Evolutionary conservation across 345 rosid genomes (phyloP), one percentile per base, ranked within the genome.

Genomic region (Citrus trifoliata): DNA sequence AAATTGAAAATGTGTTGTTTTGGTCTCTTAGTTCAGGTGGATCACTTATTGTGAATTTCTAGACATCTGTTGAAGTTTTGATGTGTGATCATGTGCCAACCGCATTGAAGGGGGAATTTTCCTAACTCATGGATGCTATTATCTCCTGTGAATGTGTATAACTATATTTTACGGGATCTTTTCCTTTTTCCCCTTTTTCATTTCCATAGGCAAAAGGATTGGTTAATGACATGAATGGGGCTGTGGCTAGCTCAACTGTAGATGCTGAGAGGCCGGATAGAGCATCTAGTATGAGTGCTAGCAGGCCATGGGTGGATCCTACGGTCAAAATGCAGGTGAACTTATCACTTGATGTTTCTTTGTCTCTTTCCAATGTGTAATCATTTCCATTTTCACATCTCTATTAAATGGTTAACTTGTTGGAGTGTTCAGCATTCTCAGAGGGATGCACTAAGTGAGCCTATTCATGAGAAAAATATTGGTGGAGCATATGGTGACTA

Each of bases 291-390:
- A 56, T 83, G 58, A 82, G 70, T 37, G 60, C 80, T 78, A 89
- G 90, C 72, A 89, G 85, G 76, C 61, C 93, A 30, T 93, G 93
- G 93, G 81, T 75, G 70, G 91, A 88, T 85, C 84, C 90, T 83
- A 42, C 88, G 35, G 83, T 76, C 76, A 93, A 90, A 89, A 79
- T 81, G 58, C 89, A 81, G 82, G 97, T 92, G 83, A 79, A 89
- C 80, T 37, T 72, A 81, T 13, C 65, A n/a, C 51, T 83, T 56
- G 64, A 35, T 24, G 24, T 61, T 61, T 18, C 3, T 35, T 21
- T 66, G 35, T 64, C 71, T 65, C 5, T 60, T 24, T 70, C 63
- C 33, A 59, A 6, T 77, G 66, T 63, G 25, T 59, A 40, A 19
- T 46, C 53, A 42, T 67, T 42, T 67, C n/a, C 38, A 33, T 55